phyloP scores from a whole-genome alignment of 129 eudicot species.

The Escallonia herrerae region DNA sequence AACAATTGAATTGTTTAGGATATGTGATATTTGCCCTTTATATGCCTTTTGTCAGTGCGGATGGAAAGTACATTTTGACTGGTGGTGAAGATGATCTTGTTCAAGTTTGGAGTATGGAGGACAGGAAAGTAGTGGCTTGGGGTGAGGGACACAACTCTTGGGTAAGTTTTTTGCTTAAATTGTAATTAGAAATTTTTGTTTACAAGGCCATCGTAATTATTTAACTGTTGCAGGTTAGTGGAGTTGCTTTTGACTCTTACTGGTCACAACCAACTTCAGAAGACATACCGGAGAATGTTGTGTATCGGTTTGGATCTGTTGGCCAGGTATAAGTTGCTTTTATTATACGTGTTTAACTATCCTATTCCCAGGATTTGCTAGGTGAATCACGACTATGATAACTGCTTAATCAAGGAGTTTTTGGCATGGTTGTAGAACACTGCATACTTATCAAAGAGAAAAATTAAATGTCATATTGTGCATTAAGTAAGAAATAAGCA shows the following conservation, averaged over 20 bases:
- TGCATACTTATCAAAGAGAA: too few relatives aligned
- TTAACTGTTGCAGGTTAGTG: slow-evolving; percentile 60
- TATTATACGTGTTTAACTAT: background rate
- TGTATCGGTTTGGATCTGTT: slow-evolving; percentile 87
- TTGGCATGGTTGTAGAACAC: too few relatives aligned
- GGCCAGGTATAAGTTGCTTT: slow-evolving; percentile 52
- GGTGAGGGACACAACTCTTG: slow-evolving; percentile 97
- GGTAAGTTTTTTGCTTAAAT: slow-evolving; percentile 35
- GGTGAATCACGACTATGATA: too few relatives aligned
- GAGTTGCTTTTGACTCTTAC: slow-evolving; percentile 83
- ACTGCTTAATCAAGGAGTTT: too few relatives aligned
- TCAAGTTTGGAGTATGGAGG: slow-evolving; percentile 98
- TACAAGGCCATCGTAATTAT: background rate
- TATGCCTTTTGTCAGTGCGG: slow-evolving; percentile 41
- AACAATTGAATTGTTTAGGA: background rate
- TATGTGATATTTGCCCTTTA: background rate
- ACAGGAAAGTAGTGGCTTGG: slow-evolving; percentile 88
- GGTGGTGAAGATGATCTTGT: slow-evolving; percentile 96
- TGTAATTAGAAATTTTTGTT: background rate
- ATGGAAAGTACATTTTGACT: slow-evolving; percentile 77
- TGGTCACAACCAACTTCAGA: slow-evolving; percentile 82
- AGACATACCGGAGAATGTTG: slow-evolving; percentile 50
- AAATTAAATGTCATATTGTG: too few relatives aligned
- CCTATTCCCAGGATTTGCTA: too few relatives aligned
- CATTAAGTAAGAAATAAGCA: too few relatives aligned